These are phyloP conservation scores for Dendrostoma leiphaemia DNA, from an alignment of 2,329 filamentous ascomycete species.

Conservation along the genomic window DNA sequence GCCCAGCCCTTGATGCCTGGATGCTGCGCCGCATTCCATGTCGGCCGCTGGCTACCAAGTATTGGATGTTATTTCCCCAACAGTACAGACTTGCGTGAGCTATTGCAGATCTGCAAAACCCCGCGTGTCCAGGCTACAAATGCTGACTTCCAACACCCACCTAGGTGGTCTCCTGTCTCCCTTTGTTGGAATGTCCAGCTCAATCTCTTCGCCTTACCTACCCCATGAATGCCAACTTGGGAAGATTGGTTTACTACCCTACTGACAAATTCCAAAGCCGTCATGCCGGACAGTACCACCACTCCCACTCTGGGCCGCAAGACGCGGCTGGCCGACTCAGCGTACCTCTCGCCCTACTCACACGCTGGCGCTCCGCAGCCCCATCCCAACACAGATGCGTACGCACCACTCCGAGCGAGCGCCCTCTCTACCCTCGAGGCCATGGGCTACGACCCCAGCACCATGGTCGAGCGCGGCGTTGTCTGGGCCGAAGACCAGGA, in stretches of 20 bases:
- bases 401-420: conserved; percentile 16
- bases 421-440: conserved; percentile 20
- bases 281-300: neutral
- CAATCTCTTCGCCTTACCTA: neutral
- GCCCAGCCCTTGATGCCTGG: too few relatives aligned
- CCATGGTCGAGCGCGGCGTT: conserved; percentile 20
- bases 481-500: conserved; percentile 27
- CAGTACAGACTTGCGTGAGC: neutral
- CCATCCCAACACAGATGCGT: conserved; percentile 22
- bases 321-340: conserved; percentile 18
- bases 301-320: neutral
- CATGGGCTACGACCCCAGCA: conserved; percentile 20
- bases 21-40: neutral
- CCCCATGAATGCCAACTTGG: neutral
- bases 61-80: neutral
- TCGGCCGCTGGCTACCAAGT: too few relatives aligned
- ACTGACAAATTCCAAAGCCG: neutral
- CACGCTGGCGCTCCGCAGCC: conserved; percentile 18
- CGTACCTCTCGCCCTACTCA: conserved; percentile 21
- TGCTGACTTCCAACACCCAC: neutral
- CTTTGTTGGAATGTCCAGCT: neutral
- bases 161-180: neutral
- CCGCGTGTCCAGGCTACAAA: neutral
- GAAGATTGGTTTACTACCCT: neutral
- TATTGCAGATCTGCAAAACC: neutral